A percentile compares a stretch with the other conserved stretches of the same genome.
Evolutionary conservation across 768 basidiomycete species (phyloP).

Genomic region (Lentinula sp.): DNA sequence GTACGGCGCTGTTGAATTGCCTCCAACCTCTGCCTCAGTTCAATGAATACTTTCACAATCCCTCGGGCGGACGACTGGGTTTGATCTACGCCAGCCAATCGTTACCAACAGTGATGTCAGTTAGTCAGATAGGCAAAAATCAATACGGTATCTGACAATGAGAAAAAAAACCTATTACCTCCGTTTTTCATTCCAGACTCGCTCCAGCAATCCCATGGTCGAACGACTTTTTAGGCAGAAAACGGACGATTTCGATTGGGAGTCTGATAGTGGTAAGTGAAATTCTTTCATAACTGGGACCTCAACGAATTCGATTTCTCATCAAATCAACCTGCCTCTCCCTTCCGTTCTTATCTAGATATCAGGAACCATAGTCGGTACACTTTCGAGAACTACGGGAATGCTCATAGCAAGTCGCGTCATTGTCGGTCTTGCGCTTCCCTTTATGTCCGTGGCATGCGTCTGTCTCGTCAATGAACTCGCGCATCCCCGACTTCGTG

Average conservation of each 20-base stretch:
- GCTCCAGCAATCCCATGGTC: conserved; percentile 5
- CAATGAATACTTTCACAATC: conserved; percentile 5
- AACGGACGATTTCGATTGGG: conserved; percentile 2
- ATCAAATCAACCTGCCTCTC: too few relatives aligned
- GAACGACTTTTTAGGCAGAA: not conserved
- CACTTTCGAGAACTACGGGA: not conserved
- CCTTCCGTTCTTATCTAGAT: not conserved
- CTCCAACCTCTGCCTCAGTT: conserved; percentile 2
- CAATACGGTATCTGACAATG: too few relatives aligned
- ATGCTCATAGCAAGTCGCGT: conserved; percentile 5
- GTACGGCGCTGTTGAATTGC: conserved; percentile 1
- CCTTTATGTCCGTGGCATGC: conserved; percentile 4
- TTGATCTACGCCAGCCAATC: conserved; percentile 4
- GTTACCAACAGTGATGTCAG: conserved; percentile 2
- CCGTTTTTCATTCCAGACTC: not conserved
- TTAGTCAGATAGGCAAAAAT: not conserved
- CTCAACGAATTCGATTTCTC: not conserved
- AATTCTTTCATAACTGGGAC: not conserved
- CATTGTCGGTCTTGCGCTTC: conserved; percentile 4
- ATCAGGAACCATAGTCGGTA: conserved; percentile 3
- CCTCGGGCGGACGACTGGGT: not conserved
- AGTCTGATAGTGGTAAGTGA: conserved; percentile 3
- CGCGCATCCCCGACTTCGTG: conserved; percentile 4
- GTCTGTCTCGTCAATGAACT: conserved; percentile 3
- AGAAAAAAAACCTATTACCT: too few relatives aligned